A percentile compares a stretch with the other conserved stretches of the same genome.
These are phyloP conservation scores for Elaeis oleifera DNA, from an alignment of 202 grass and related monocot genomes.

Conservation along the genomic window DNA sequence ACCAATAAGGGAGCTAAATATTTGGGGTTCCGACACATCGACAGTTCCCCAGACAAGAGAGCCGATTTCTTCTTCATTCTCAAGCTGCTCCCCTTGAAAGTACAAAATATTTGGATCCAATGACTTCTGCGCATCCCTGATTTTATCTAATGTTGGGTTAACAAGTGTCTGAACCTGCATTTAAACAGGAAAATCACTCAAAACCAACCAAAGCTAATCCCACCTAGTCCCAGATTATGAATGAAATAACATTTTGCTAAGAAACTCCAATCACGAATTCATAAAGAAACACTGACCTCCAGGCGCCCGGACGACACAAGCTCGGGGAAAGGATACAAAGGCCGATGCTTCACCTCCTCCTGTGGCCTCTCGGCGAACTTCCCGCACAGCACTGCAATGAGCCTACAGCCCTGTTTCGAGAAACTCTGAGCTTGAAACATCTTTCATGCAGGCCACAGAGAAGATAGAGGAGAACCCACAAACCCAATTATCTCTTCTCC, in stretches of 20 bases:
- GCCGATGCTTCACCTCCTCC: conserved; percentile 36
- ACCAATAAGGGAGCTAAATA: conserved; percentile 65
- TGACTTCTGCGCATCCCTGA: conserved; percentile 56
- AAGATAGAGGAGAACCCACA: too few relatives aligned
- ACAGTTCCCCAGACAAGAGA: conserved; percentile 56
- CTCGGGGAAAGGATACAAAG: conserved; percentile 65
- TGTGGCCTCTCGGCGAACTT: not conserved
- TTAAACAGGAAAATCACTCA: not conserved
- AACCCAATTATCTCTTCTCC: too few relatives aligned
- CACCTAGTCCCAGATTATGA: too few relatives aligned
- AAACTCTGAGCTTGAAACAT: conserved; percentile 6
- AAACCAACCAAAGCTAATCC: not conserved
- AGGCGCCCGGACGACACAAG: conserved; percentile 63
- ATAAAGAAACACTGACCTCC: conserved; percentile 41
- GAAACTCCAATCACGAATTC: not conserved
- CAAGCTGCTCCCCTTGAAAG: conserved; percentile 74
- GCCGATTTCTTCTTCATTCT: conserved; percentile 81
- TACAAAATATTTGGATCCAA: conserved; percentile 87
- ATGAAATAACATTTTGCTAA: too few relatives aligned
- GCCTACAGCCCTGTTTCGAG: not conserved
- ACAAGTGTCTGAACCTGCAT: conserved; percentile 75
- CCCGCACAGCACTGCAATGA: conserved; percentile 7
- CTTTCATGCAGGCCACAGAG: not conserved
- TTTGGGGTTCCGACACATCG: conserved; percentile 65
- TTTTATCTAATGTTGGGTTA: conserved; percentile 77